Conservation (phyloP, 1,284 basidiomycete species). For the Stygiomarasmius scandens region DNA sequence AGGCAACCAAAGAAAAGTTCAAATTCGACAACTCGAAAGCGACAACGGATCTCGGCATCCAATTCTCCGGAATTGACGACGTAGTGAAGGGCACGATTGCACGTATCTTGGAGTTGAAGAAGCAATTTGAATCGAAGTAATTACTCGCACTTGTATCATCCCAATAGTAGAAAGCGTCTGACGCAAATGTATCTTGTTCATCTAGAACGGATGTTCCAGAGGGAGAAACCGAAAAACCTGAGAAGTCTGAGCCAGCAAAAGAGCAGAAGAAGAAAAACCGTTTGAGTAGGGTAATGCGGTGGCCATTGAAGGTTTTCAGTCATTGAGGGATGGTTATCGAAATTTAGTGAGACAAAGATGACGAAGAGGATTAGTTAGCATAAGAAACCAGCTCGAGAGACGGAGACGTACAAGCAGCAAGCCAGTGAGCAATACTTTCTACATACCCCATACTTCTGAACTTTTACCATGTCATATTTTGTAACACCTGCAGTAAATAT, state of each 20-base stretch:
- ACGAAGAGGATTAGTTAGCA: too few relatives aligned
- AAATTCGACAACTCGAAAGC: slow-evolving; percentile 14
- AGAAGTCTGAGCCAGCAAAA: background rate
- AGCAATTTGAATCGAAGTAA: slow-evolving; percentile 3
- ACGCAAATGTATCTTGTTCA: background rate
- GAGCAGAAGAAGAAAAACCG: background rate
- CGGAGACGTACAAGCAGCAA: too few relatives aligned
- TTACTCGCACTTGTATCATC: background rate
- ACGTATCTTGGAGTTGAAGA: background rate
- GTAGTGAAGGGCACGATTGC: background rate
- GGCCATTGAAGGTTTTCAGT: background rate
- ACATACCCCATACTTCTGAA: too few relatives aligned
- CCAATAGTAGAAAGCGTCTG: background rate
- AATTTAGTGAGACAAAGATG: too few relatives aligned
- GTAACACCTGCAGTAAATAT: too few relatives aligned
- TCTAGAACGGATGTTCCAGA: background rate
- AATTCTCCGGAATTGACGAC: slow-evolving; percentile 7
- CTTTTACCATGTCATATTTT: too few relatives aligned
- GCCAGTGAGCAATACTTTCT: too few relatives aligned
- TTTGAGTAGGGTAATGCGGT: background rate
- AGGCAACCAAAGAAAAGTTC: background rate
- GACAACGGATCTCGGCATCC: slow-evolving; percentile 9
- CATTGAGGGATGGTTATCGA: too few relatives aligned
- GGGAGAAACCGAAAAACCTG: background rate
- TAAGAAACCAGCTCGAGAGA: too few relatives aligned